phyloP scores from a whole-genome alignment of 2,329 filamentous ascomycete species.

The Thielaviopsis ethacetica region DNA sequence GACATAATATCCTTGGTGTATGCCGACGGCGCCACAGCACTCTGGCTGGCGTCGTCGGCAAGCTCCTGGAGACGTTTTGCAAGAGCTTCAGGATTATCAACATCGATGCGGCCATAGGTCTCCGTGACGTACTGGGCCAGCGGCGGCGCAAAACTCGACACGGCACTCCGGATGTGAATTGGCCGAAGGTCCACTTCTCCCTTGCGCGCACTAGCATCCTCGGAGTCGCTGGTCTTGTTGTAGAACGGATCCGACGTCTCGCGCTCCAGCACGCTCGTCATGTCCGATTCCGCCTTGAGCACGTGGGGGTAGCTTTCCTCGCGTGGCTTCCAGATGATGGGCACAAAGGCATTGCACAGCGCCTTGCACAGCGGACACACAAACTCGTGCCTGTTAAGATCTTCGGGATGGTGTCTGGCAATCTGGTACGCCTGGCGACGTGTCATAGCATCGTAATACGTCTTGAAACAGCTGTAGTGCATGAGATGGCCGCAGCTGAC shows the following conservation, averaged over 20 bases:
- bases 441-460: constrained; percentile 70
- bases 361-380: constrained; percentile 95
- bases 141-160: not conserved
- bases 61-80: not conserved
- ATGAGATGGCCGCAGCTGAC: constrained; percentile 95
- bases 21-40: not conserved
- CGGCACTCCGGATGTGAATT: not conserved
- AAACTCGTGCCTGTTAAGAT: constrained; percentile 66
- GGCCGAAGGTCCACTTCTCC: not conserved
- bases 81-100: not conserved
- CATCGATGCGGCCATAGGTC: not conserved
- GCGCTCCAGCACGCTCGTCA: constrained; percentile 46
- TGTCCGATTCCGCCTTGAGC: not conserved
- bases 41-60: not conserved
- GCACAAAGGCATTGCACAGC: constrained; percentile 83
- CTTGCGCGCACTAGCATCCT: not conserved
- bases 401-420: constrained; percentile 82
- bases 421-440: constrained; percentile 84
- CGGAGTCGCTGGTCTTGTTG: not conserved
- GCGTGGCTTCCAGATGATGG: constrained; percentile 87
- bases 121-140: not conserved
- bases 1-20: not conserved
- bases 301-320: constrained; percentile 65
- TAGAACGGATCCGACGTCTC: constrained; percentile 25
- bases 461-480: constrained; percentile 92